A percentile compares a stretch with the other conserved stretches of the same genome.
Evolutionary conservation across 1,284 basidiomycete species (phyloP).

Genomic region (Cutaneotrichosporon cyanovorans): DNA sequence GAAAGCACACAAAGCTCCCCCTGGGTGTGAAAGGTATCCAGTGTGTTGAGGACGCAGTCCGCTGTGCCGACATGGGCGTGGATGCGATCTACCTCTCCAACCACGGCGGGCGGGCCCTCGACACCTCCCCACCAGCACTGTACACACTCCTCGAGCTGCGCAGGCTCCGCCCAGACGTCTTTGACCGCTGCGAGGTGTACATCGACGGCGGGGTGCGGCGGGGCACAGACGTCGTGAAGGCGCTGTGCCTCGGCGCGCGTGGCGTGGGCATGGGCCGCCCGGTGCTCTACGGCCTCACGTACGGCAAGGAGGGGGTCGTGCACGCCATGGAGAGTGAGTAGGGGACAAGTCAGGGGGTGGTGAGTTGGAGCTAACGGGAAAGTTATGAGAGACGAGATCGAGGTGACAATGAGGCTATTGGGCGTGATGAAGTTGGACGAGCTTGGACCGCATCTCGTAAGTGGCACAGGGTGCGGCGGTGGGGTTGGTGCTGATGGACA

Average conservation of each 20-base stretch:
- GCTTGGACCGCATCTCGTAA: conserved; percentile 42
- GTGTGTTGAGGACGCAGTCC: conserved; percentile 45
- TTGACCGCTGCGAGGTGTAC: conserved; percentile 43
- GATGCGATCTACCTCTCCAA: conserved; percentile 47
- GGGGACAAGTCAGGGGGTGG: too few relatives aligned
- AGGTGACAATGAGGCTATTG: conserved; percentile 67
- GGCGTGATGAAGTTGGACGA: conserved; percentile 60
- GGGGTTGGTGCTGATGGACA: neutral
- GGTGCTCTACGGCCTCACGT: conserved; percentile 45
- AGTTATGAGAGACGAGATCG: conserved; percentile 49
- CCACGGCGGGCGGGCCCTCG: conserved; percentile 33
- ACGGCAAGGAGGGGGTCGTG: conserved; percentile 45
- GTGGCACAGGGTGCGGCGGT: conserved; percentile 4
- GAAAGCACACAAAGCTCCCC: conserved; percentile 37
- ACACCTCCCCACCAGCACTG: conserved; percentile 45
- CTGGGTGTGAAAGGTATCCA: conserved; percentile 46
- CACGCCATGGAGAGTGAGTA: conserved; percentile 47
- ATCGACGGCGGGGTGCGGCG: conserved; percentile 49
- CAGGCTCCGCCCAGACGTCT: conserved; percentile 43
- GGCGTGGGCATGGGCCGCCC: conserved; percentile 48
- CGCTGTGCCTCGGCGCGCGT: conserved; percentile 49
- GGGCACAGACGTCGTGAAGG: conserved; percentile 49
- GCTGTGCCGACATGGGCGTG: conserved; percentile 43
- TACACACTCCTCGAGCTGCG: conserved; percentile 46
- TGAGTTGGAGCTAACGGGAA: neutral